Conservation (phyloP, 2,329 filamentous ascomycete species). For the Calonectria hawksworthii region DNA sequence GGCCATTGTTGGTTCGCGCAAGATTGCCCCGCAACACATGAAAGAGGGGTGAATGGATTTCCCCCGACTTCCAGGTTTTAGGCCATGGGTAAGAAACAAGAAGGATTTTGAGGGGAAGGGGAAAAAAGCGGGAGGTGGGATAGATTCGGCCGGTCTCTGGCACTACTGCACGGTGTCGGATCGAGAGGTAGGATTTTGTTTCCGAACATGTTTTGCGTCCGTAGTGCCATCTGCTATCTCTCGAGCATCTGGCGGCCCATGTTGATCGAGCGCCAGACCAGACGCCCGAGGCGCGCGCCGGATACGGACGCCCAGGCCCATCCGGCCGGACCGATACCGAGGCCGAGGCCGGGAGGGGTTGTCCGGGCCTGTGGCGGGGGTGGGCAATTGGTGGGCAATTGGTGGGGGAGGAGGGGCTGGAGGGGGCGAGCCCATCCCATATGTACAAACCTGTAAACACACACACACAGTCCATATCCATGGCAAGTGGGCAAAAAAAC, state of each 20-base stretch:
- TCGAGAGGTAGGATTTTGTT: neutral
- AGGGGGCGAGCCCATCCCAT: neutral
- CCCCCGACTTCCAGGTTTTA: neutral
- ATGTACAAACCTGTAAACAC: neutral
- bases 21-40: constrained; percentile 13
- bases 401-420: neutral
- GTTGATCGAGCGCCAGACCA: constrained; percentile 5
- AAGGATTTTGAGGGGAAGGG: neutral
- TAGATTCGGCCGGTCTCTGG: neutral
- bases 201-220: constrained; percentile 1
- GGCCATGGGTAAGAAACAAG: neutral
- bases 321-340: constrained; percentile 27
- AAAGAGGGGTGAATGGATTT: neutral
- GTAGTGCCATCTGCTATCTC: neutral
- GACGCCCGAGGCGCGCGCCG: constrained; percentile 19
- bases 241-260: neutral
- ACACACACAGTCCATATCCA: neutral
- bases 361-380: constrained; percentile 8
- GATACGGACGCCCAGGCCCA: constrained; percentile 26
- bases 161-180: constrained; percentile 1
- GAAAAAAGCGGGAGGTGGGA: neutral
- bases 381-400: constrained; percentile 5
- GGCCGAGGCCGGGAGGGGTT: constrained; percentile 18
- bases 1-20: neutral
- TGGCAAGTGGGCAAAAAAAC: neutral